Evolutionary conservation across 1,139 yeast genomes (phyloP).

Genomic region (Blastobotrys apis): DNA sequence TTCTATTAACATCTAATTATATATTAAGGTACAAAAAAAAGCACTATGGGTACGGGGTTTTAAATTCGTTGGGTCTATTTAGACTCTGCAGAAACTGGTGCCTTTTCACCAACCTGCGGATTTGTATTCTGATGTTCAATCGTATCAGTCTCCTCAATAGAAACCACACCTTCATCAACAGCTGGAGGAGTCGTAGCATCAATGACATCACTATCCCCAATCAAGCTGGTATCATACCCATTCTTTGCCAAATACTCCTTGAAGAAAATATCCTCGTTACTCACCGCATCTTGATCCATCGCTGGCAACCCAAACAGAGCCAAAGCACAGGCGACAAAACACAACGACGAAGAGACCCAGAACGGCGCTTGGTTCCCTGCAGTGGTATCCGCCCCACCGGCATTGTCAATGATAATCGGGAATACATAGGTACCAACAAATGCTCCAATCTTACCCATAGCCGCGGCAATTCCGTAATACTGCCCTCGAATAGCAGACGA

Average conservation of each 20-base stretch:
- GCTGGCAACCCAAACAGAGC: constrained; percentile 73
- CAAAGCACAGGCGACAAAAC: constrained; percentile 64
- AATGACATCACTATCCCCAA: constrained; percentile 26
- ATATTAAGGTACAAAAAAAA: too few relatives aligned
- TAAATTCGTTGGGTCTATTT: too few relatives aligned
- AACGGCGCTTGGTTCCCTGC: constrained; percentile 71
- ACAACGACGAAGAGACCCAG: constrained; percentile 73
- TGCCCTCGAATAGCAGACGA: constrained; percentile 89
- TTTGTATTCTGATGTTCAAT: too few relatives aligned
- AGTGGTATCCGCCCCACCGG: constrained; percentile 44
- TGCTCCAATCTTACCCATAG: constrained; percentile 86
- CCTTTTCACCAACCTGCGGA: too few relatives aligned
- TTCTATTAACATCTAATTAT: too few relatives aligned
- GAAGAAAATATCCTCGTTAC: constrained; percentile 70
- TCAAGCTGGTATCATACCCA: constrained; percentile 33
- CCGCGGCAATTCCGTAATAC: constrained; percentile 89
- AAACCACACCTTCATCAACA: not conserved
- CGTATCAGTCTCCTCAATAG: not conserved
- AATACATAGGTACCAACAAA: constrained; percentile 86
- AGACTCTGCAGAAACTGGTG: too few relatives aligned
- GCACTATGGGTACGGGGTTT: too few relatives aligned
- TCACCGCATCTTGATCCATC: constrained; percentile 77
- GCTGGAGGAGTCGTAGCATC: too few relatives aligned
- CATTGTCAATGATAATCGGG: constrained; percentile 56
- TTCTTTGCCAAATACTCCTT: constrained; percentile 49